Evolutionary conservation across 2,329 filamentous ascomycete species (phyloP).

Genomic region (Ceratocystis variospora): DNA sequence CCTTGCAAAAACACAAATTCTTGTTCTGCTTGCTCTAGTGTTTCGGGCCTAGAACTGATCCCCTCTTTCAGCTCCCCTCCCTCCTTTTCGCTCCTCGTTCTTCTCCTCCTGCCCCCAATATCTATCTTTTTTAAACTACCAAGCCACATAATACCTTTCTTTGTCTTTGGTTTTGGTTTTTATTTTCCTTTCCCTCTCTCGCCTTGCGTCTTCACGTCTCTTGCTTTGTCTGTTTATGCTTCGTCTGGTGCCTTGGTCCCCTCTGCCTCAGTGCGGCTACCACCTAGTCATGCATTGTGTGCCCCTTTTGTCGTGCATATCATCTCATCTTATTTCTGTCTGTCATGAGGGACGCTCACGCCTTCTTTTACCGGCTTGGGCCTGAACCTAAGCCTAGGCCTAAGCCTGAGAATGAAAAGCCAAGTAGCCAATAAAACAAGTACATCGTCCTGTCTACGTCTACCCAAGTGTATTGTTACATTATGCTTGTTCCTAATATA

Average conservation of each 20-base stretch:
- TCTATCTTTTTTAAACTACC: neutral
- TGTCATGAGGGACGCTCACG: neutral
- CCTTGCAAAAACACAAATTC: neutral
- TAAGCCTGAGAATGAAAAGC: neutral
- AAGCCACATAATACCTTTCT: neutral
- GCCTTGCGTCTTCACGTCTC: neutral
- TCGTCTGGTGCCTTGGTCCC: neutral
- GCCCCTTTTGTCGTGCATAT: slow-evolving; percentile 16
- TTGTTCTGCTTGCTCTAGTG: neutral
- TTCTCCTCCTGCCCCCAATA: neutral
- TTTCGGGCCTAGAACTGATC: slow-evolving; percentile 5
- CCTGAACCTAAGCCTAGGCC: no score
- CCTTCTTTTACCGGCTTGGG: neutral
- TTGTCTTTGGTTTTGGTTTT: neutral
- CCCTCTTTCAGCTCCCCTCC: slow-evolving; percentile 6
- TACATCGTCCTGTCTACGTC: neutral
- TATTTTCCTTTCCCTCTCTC: neutral
- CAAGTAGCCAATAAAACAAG: neutral
- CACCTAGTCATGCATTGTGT: slow-evolving; percentile 3
- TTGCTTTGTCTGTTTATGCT: neutral
- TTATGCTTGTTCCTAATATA: neutral
- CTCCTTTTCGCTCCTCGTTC: neutral
- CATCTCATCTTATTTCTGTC: slow-evolving; percentile 10
- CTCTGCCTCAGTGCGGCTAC: slow-evolving; percentile 4
- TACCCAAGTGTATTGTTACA: neutral